Evolutionary conservation across 257 asterid species (phyloP).

Genomic region (Coffea eugenioides): DNA sequence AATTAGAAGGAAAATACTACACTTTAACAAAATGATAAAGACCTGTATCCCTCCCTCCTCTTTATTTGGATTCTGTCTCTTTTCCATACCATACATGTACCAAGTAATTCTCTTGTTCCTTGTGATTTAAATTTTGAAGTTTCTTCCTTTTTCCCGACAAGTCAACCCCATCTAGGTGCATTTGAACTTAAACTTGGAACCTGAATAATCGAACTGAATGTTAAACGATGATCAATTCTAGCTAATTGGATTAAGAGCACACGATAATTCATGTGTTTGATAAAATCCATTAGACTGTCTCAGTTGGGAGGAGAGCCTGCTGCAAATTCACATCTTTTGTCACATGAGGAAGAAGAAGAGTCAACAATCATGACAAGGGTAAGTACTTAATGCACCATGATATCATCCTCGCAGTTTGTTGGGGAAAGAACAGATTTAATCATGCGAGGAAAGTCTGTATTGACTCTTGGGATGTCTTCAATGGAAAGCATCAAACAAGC

Average conservation of each 20-base stretch:
- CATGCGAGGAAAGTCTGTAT: conserved; percentile 14
- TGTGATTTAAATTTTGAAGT: background rate
- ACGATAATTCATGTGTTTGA: too few relatives aligned
- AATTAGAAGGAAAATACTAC: background rate
- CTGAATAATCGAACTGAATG: background rate
- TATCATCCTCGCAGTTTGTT: background rate
- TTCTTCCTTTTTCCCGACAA: background rate
- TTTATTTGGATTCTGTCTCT: conserved; percentile 5
- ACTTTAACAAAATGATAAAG: background rate
- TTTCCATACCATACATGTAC: background rate
- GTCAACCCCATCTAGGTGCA: background rate
- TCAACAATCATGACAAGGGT: background rate
- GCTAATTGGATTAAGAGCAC: too few relatives aligned
- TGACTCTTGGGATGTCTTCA: conserved; percentile 17
- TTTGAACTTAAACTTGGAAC: background rate
- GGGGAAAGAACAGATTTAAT: conserved; percentile 13
- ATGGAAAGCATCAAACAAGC: conserved; percentile 9
- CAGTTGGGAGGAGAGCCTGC: background rate
- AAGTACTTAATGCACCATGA: background rate
- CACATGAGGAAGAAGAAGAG: conserved; percentile 1
- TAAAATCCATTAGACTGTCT: too few relatives aligned
- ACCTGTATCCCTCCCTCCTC: background rate
- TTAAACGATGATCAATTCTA: too few relatives aligned
- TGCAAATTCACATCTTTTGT: background rate
- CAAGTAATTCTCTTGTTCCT: background rate